These are phyloP conservation scores for Arabidopsis hybrid DNA, from an alignment of 441 rosid genomes.

Conservation along the genomic window DNA sequence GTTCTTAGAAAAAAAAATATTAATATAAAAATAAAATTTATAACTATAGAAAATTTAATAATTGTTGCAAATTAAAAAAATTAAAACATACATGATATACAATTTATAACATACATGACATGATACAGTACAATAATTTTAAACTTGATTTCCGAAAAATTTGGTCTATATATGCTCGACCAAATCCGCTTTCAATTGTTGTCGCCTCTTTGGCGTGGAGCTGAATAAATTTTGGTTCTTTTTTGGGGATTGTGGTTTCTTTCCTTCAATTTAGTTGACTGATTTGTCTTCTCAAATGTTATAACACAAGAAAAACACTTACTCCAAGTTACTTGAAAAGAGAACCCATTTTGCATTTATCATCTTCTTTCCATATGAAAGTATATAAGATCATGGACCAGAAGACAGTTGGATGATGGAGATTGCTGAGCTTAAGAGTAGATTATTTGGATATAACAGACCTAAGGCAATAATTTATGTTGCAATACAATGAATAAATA, in stretches of 20 bases:
- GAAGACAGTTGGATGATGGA: slow-evolving; percentile 6
- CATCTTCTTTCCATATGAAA: not conserved
- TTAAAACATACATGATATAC: too few species aligned
- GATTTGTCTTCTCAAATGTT: slow-evolving; percentile 37
- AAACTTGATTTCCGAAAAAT: too few species aligned
- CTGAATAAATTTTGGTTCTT: slow-evolving; percentile 42
- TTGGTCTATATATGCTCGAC: too few species aligned
- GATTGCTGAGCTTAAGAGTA: slow-evolving; percentile 45
- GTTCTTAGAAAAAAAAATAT: too few species aligned
- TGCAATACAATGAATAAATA: not conserved
- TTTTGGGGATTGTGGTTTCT: slow-evolving; percentile 35
- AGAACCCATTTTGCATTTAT: slow-evolving; percentile 16
- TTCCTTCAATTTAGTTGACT: slow-evolving; percentile 36
- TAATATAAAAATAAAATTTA: too few species aligned
- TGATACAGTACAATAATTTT: too few species aligned
- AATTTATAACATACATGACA: too few species aligned
- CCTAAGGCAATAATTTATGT: slow-evolving; percentile 1
- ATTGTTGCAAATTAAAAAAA: too few species aligned
- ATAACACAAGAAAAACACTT: slow-evolving; percentile 2
- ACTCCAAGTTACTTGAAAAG: slow-evolving; percentile 34
- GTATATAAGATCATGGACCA: slow-evolving; percentile 13
- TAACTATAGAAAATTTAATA: too few species aligned
- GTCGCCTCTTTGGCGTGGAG: slow-evolving; percentile 35
- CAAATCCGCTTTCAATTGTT: too few species aligned
- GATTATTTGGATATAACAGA: not conserved